These are phyloP conservation scores for Gilbertella persicaria DNA, from an alignment of 371 early-diverging fungal genomes.

Conservation along the genomic window DNA sequence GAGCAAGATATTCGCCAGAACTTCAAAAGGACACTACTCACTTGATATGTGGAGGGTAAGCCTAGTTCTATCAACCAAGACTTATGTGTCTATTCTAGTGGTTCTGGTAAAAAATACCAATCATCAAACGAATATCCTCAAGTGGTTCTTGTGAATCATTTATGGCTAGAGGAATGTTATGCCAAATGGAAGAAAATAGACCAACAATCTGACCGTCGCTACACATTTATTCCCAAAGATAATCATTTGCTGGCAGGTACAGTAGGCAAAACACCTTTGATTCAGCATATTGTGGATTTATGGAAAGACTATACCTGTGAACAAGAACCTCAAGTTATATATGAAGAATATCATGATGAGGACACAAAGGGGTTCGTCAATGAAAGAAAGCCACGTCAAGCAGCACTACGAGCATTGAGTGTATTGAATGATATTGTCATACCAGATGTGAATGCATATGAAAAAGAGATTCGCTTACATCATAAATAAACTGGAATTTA, in stretches of 20 bases:
- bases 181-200: constrained; percentile 58
- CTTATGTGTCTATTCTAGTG: not conserved
- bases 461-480: constrained; percentile 35
- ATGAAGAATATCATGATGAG: constrained; percentile 10
- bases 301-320: constrained; percentile 22
- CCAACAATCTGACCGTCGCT: constrained; percentile 51
- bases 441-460: constrained; percentile 56
- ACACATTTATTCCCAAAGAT: constrained; percentile 50
- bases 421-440: constrained; percentile 45
- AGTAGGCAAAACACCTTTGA: constrained; percentile 31
- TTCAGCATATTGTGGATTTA: constrained; percentile 12
- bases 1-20: constrained; percentile 35
- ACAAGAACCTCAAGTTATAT: not conserved
- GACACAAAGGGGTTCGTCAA: constrained; percentile 17
- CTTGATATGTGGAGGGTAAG: constrained; percentile 62
- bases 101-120: constrained; percentile 55
- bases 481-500: not conserved
- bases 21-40: constrained; percentile 54
- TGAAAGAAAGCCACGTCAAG: constrained; percentile 45
- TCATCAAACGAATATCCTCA: constrained; percentile 59
- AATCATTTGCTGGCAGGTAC: constrained; percentile 18
- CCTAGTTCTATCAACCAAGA: not conserved
- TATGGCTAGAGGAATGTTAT: constrained; percentile 86
- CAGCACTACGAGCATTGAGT: constrained; percentile 48
- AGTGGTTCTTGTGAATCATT: constrained; percentile 77